Conservation (phyloP, 1,139 yeast genomes). For the Spencermartinsiella ligniputridi region DNA sequence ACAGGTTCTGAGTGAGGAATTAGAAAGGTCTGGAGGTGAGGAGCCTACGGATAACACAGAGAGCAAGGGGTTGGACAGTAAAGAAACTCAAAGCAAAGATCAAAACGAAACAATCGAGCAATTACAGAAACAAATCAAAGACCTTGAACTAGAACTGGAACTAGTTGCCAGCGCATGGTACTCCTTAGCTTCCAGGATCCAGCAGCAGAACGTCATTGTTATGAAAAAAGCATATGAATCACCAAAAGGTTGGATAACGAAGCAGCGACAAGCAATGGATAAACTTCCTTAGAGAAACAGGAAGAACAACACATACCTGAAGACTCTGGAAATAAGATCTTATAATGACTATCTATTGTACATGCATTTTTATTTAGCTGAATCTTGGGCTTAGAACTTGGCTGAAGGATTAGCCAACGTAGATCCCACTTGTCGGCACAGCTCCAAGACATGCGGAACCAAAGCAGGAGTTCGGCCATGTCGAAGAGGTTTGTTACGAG, state of each 20-base stretch:
- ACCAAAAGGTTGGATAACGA: slow-evolving; percentile 29
- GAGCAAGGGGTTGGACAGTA: neutral
- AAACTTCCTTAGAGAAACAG: slow-evolving; percentile 11
- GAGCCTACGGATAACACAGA: neutral
- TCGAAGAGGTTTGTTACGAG: slow-evolving; percentile 28
- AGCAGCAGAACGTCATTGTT: slow-evolving; percentile 25
- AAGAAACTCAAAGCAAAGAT: neutral
- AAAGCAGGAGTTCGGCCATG: slow-evolving; percentile 22
- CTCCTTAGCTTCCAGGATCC: slow-evolving; percentile 27
- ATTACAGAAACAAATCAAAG: slow-evolving; percentile 7
- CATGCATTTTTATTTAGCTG: neutral
- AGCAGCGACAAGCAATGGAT: slow-evolving; percentile 23
- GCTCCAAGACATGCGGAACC: slow-evolving; percentile 19
- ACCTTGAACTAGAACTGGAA: slow-evolving; percentile 17
- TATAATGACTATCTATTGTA: neutral
- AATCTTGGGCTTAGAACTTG: slow-evolving; percentile 2
- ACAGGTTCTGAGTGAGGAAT: neutral
- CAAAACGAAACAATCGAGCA: slow-evolving; percentile 7
- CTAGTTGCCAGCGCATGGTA: slow-evolving; percentile 30
- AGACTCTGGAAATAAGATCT: too few species aligned
- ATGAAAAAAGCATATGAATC: slow-evolving; percentile 21
- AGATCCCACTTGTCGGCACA: slow-evolving; percentile 9
- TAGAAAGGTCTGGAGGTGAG: slow-evolving; percentile 7
- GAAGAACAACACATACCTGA: too few species aligned
- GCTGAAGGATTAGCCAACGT: slow-evolving; percentile 3